A percentile compares a stretch with the other conserved stretches of the same genome.
Conservation (phyloP, 139 green algal species). For the Chlorella sp. region DNA sequence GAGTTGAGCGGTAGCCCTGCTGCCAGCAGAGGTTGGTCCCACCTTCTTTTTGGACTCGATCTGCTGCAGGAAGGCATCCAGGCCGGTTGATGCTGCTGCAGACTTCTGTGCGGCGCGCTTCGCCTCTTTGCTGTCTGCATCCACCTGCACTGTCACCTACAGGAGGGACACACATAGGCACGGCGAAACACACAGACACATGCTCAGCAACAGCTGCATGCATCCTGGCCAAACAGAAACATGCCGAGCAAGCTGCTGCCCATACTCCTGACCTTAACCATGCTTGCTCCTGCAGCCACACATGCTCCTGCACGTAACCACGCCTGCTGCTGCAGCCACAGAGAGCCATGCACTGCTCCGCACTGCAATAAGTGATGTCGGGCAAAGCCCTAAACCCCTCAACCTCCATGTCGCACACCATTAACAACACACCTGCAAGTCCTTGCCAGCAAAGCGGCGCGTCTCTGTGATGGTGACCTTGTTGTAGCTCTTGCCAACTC, state of each 20-base stretch:
- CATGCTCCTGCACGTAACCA: no score
- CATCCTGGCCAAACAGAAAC: background rate
- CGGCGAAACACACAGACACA: background rate
- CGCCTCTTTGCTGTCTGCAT: slow-evolving; percentile 52
- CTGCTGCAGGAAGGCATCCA: slow-evolving; percentile 53
- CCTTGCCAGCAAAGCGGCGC: slow-evolving; percentile 74
- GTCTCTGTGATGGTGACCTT: slow-evolving; percentile 43
- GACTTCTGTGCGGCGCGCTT: slow-evolving; percentile 34
- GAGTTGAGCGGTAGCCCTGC: background rate
- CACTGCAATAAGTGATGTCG: no score
- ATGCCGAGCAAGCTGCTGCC: background rate
- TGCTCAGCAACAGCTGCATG: background rate
- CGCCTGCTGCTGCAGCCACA: no score
- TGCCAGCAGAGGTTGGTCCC: background rate
- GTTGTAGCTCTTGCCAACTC: background rate
- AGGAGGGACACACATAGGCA: background rate
- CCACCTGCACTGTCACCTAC: slow-evolving; percentile 45
- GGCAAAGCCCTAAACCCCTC: no score
- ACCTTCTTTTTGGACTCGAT: slow-evolving; percentile 62
- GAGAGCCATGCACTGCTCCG: no score
- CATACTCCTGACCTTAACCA: background rate
- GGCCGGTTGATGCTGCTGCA: slow-evolving; percentile 26
- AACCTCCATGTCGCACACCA: background rate
- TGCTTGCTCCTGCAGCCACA: no score
- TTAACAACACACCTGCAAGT: slow-evolving; percentile 53